Evolutionary conservation across 208 protist species (phyloP).

Genomic region (Acanthamoeba lenticulata): DNA sequence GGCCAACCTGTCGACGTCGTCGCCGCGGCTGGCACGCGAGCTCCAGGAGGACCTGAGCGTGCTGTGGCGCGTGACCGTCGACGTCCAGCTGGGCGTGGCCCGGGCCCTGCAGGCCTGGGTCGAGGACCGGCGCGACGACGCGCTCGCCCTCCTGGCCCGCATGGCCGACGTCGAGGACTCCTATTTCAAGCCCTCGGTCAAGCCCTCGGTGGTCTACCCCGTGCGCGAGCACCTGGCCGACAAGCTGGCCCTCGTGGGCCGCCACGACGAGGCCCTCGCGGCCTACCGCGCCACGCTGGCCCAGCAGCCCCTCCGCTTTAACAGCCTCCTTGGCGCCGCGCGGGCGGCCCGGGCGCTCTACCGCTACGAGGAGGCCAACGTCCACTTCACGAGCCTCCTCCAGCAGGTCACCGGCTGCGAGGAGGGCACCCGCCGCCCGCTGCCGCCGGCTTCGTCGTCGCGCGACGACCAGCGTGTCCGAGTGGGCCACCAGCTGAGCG

Average conservation of each 20-base stretch:
- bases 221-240: background rate
- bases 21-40: background rate
- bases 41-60: background rate
- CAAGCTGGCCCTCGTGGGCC: background rate
- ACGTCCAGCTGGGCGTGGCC: background rate
- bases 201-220: slow-evolving; percentile 29
- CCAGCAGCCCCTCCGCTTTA: background rate
- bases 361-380: background rate
- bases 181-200: slow-evolving; percentile 1
- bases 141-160: background rate
- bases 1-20: background rate
- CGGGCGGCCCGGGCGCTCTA: background rate
- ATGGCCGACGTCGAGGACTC: slow-evolving; percentile 1
- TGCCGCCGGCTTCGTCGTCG: no score
- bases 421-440: background rate
- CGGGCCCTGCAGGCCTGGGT: background rate
- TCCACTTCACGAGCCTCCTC: background rate
- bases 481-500: no score
- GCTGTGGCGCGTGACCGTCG: background rate
- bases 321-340: background rate
- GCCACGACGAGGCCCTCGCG: background rate
- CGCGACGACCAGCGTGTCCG: no score
- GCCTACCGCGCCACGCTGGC: background rate
- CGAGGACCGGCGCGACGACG: background rate
- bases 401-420: slow-evolving; percentile 38